Conservation (phyloP, 192 early-diverging fungal genomes). For the Geranomyces michiganensis region DNA sequence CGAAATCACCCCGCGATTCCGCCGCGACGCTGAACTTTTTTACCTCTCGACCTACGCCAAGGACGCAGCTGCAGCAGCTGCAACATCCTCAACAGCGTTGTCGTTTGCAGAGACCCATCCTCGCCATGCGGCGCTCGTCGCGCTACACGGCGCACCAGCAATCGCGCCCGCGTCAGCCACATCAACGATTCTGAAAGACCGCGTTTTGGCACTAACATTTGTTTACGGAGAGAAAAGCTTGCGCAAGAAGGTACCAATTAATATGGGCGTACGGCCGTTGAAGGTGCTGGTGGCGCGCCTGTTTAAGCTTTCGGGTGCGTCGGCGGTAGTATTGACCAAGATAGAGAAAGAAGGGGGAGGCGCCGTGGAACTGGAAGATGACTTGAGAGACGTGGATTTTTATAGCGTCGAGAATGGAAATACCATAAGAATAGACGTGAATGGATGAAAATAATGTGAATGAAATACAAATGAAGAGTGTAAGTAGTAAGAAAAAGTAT, state of each 20-base stretch:
- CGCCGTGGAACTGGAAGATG: slow-evolving; percentile 33
- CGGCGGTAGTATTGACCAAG: background rate
- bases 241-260: slow-evolving; percentile 35
- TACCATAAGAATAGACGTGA: slow-evolving; percentile 18
- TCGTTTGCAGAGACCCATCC: slow-evolving; percentile 35
- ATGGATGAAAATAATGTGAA: too few relatives aligned
- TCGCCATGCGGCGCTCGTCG: slow-evolving; percentile 33
- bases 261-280: slow-evolving; percentile 37
- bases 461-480: too few relatives aligned
- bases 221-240: slow-evolving; percentile 5
- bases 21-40: slow-evolving; percentile 45
- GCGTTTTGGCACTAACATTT: slow-evolving; percentile 30
- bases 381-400: slow-evolving; percentile 37
- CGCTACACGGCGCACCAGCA: slow-evolving; percentile 31
- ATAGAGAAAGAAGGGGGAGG: background rate
- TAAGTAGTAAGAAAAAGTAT: too few relatives aligned
- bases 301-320: slow-evolving; percentile 1
- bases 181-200: slow-evolving; percentile 40
- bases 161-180: slow-evolving; percentile 36
- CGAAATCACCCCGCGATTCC: slow-evolving; percentile 16
- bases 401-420: slow-evolving; percentile 35
- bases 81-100: background rate
- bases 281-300: slow-evolving; percentile 27
- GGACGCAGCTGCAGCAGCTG: background rate
- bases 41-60: slow-evolving; percentile 36